These are phyloP conservation scores for Suillus subluteus DNA, from an alignment of 768 basidiomycete genomes.

Conservation along the genomic window DNA sequence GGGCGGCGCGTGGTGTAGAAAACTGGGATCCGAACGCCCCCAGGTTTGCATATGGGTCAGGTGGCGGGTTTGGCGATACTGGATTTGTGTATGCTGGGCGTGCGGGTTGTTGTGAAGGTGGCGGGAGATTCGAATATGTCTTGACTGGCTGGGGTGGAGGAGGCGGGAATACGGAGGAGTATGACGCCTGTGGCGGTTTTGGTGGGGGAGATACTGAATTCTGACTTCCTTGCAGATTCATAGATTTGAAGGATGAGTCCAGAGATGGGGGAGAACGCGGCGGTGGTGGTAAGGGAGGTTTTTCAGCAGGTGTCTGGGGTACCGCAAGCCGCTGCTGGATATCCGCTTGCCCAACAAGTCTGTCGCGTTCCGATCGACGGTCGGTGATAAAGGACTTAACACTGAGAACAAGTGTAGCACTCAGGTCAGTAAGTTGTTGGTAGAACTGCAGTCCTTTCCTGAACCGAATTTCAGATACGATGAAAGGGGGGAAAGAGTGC, in stretches of 20 bases:
- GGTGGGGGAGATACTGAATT: constrained; percentile 32
- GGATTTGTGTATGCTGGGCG: constrained; percentile 26
- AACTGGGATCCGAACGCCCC: constrained; percentile 29
- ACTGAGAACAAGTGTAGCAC: constrained; percentile 58
- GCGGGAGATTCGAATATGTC: constrained; percentile 20
- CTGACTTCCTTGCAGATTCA: constrained; percentile 47
- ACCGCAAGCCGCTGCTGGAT: constrained; percentile 64
- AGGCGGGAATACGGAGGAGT: constrained; percentile 20
- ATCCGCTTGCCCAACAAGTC: constrained; percentile 69
- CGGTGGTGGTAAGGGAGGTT: constrained; percentile 49
- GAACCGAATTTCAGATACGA: constrained; percentile 19
- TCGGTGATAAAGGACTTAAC: constrained; percentile 63
- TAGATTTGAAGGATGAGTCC: constrained; percentile 57
- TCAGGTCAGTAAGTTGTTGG: constrained; percentile 70
- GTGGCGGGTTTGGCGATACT: constrained; percentile 23
- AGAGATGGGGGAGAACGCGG: constrained; percentile 43
- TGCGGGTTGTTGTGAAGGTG: constrained; percentile 32
- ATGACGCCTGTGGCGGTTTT: constrained; percentile 32
- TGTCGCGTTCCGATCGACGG: constrained; percentile 72
- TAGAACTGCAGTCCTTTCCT: constrained; percentile 94
- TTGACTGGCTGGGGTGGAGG: constrained; percentile 26
- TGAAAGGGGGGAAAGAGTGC: constrained; percentile 8
- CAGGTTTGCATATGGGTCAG: constrained; percentile 42
- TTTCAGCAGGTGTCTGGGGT: constrained; percentile 46
- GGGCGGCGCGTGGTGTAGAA: constrained; percentile 5